Evolutionary conservation across 495 filamentous ascomycete species (phyloP), one percentile per base, ranked within the genome.

Genomic region (Pseudevernia furfuracea): DNA sequence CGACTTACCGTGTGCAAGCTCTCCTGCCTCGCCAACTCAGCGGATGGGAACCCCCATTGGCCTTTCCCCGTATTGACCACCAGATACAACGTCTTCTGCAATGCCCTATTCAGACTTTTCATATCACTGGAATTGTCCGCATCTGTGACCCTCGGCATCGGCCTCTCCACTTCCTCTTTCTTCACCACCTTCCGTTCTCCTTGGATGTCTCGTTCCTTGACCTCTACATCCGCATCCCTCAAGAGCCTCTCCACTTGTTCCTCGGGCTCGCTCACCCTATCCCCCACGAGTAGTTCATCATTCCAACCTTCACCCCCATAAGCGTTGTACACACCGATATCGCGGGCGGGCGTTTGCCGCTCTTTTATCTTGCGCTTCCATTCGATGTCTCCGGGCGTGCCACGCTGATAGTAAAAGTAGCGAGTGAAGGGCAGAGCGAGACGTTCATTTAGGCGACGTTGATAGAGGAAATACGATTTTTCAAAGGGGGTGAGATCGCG

Each of bases 391-490:
- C 83, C 78, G 0, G 91, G 86, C 0, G 92, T 95, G 69, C 88
- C 91, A 67, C 86, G 87, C 81, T 95, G 96, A 87, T 91, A 96
- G 82, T 96, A 99, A 77, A 97, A 94, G 74, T 89, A 91, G 60
- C 88, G 84, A 23, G 87, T 89, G 79, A 99, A 99, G 3, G 93
- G 92, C 12, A 93, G 81, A 15, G 85, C 84, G 38, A 96, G 80
- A 15, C 94, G 91, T 79, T 99, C 94, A 76, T 99, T 96, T 60
- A 99, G 82, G 17, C 94, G 91, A 65, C 90, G 90, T 77, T 99
- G 94, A 79, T 99, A 99, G 74, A 97, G 90, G 80, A 87, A 94
- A 79, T 84, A 97, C 59, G 92, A 80, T 73, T 90, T 87, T 76
- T 99, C 94, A 75, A 99, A 97, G 17, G 89, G 81, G 39, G 86